Percentiles rank a stretch among this genome's conserved stretches.
These are phyloP conservation scores for Ceriops decandra DNA, from an alignment of 345 rosid species.

Conservation along the genomic window DNA sequence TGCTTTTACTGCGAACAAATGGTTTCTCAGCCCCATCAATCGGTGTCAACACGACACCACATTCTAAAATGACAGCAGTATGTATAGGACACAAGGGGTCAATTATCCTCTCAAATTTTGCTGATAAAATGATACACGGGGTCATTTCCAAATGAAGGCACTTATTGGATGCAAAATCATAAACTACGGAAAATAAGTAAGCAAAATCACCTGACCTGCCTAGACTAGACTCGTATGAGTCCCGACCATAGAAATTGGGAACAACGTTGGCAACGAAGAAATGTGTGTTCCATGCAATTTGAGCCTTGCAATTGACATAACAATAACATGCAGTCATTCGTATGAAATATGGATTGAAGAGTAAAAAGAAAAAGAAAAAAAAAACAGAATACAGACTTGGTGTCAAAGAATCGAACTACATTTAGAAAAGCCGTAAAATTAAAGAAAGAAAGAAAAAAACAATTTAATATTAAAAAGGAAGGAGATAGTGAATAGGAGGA, in stretches of 20 bases:
- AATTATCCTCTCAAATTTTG: constrained; percentile 47
- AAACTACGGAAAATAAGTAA: background rate
- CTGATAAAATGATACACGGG: background rate
- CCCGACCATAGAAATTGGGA: constrained; percentile 46
- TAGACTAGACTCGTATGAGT: constrained; percentile 48
- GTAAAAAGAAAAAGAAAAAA: too few species aligned
- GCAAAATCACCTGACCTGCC: constrained; percentile 35
- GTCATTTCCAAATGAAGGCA: background rate
- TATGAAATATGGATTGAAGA: background rate
- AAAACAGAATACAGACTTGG: background rate
- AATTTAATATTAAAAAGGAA: background rate
- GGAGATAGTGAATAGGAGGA: background rate
- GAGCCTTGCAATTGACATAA: constrained; percentile 28
- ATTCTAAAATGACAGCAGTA: constrained; percentile 77
- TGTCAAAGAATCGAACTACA: background rate
- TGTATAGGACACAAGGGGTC: constrained; percentile 96
- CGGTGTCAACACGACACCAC: constrained; percentile 51
- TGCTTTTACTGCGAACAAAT: constrained; percentile 71
- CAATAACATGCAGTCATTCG: too few species aligned
- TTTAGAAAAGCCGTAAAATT: background rate
- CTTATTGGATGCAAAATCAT: background rate
- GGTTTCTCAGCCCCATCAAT: constrained; percentile 61
- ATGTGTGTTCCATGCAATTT: constrained; percentile 53
- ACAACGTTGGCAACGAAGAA: constrained; percentile 45
- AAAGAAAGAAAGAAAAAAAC: background rate